Conservation (phyloP, 2,329 filamentous ascomycete genomes). For the Simplicillium sp. region DNA sequence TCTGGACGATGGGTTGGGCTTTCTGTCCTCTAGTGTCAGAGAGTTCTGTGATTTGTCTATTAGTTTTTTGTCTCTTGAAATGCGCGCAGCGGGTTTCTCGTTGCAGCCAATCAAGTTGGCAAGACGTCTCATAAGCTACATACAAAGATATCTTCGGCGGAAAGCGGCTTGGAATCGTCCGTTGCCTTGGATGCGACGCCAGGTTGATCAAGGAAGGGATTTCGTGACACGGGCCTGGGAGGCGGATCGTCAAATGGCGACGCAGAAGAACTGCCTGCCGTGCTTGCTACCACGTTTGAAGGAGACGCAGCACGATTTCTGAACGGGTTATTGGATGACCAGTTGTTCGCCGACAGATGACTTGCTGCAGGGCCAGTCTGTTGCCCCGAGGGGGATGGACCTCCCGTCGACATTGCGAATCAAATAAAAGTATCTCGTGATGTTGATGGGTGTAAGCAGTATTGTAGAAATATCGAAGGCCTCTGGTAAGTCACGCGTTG, state of each 20-base stretch:
- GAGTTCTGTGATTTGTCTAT: constrained; percentile 46
- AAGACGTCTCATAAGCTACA: constrained; percentile 28
- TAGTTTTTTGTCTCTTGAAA: constrained; percentile 3
- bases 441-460: too few relatives aligned
- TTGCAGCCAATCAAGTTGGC: neutral
- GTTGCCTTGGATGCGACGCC: constrained; percentile 38
- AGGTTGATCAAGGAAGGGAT: constrained; percentile 62
- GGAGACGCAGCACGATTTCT: constrained; percentile 64
- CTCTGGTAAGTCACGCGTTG: too few relatives aligned
- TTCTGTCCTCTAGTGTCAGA: constrained; percentile 55
- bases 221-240: constrained; percentile 57
- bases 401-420: too few relatives aligned
- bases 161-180: constrained; percentile 34
- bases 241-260: constrained; percentile 53
- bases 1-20: constrained; percentile 10
- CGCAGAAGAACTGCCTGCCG: constrained; percentile 27
- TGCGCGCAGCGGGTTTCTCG: neutral
- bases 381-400: too few relatives aligned
- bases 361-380: too few relatives aligned
- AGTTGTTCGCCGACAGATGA: too few relatives aligned
- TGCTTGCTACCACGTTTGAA: constrained; percentile 21
- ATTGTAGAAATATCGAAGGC: too few relatives aligned
- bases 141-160: constrained; percentile 70
- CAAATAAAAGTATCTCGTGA: too few relatives aligned
- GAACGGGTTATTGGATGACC: constrained; percentile 71